These are phyloP conservation scores for Nitzschia palea DNA, from an alignment of 108 stramenopile genomes.

Conservation along the genomic window DNA sequence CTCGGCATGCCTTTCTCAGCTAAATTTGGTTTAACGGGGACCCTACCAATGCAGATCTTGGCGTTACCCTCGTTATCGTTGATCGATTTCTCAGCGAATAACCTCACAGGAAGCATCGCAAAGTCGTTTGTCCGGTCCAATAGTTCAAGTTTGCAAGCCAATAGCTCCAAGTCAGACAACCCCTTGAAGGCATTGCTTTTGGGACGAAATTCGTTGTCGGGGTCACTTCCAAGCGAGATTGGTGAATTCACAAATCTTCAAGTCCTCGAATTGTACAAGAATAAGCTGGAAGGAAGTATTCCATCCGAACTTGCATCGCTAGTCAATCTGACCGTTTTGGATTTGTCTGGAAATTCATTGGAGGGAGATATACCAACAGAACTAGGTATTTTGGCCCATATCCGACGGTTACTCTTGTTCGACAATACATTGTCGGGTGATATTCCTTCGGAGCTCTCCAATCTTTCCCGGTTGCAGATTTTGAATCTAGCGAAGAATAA, in stretches of 20 bases:
- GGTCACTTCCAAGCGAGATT: neutral
- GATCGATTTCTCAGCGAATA: constrained; percentile 1
- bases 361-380: constrained; percentile 48
- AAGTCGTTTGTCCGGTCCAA: neutral
- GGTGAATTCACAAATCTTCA: neutral
- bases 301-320: constrained; percentile 47
- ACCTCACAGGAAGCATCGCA: neutral
- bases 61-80: neutral
- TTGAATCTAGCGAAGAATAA: constrained; percentile 1
- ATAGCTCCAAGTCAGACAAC: neutral
- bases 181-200: neutral
- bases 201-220: neutral
- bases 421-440: constrained; percentile 29
- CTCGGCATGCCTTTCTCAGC: neutral
- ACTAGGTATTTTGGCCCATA: constrained; percentile 44
- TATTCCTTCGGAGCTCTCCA: constrained; percentile 6
- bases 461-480: neutral
- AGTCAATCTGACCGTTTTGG: constrained; percentile 33
- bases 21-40: neutral
- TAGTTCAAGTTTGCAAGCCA: neutral
- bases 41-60: neutral
- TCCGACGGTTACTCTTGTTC: constrained; percentile 41
- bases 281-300: constrained; percentile 48
- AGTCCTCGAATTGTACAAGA: constrained; percentile 9
- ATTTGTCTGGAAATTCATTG: constrained; percentile 7